Base-by-base conservation (phyloP, 805 yeast genomes). In the Nakazawaea peltata region DNA sequence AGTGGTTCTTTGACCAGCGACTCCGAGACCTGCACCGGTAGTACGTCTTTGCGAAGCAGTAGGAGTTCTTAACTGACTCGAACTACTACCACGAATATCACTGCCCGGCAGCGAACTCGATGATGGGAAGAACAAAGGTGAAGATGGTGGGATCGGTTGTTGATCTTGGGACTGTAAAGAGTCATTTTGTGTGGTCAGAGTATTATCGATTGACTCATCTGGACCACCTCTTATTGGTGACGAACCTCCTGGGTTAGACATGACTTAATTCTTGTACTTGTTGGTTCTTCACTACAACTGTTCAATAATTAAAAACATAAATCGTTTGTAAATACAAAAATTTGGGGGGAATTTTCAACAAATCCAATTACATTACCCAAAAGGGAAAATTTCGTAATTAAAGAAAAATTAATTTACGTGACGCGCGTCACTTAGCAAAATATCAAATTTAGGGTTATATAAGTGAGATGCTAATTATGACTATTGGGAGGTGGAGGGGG, bases 91-190 rank as follows among this genome's bases (percentile, higher is more conserved):
- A 12, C 24, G 18, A 7, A 29, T 46, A 22, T 42, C 44, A 22
- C 37, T 44, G 16, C 43, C 44, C 12, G 45, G 40, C 24, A 35
- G 36, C 15, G 44, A 37, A 12, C 72, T 65, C 10, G 74, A 65
- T 19, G 71, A 62, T 24, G 68, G 69, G 49, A 71, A 63, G 39
- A 71, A 71, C 42, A 74, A 61, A 16, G 79, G 79, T 19, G 79
- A 73, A 13, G 77, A 71, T 4, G 78, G 76, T 26, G 69, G 74
- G 5, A 46, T 48, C 22, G 43, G 48, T 22, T 54, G 51, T 22
- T 53, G 47, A 34, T 56, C 57, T 24, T 54, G 53, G 33, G 59
- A 54, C 25, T 71, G 54, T 48, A 57, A 59, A 59, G 62, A 54
- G 61, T 55, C 53, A 62, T 45, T 47, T 38, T 26, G 44, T 33